Evolutionary conservation across 2,329 filamentous ascomycete genomes (phyloP).

Genomic region (Neofusicoccum laricinum): DNA sequence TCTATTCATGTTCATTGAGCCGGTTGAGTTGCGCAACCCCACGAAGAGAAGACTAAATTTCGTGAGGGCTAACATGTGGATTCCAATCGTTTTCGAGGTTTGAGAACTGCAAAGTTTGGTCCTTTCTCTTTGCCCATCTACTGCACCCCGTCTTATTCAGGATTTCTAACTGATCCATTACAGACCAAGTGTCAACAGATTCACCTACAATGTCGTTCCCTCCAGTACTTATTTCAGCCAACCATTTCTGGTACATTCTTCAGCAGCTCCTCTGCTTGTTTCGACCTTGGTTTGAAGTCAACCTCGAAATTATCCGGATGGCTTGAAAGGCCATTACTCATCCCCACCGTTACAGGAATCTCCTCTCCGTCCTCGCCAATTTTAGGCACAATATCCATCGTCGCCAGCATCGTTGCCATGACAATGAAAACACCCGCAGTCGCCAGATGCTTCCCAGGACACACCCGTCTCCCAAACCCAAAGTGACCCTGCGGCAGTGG

Average conservation of each 20-base stretch:
- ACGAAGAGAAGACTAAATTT: no score
- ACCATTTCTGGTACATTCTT: background rate
- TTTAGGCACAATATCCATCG: slow-evolving; percentile 34
- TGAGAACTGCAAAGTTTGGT: no score
- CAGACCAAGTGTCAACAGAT: no score
- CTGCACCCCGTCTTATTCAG: no score
- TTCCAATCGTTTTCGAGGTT: no score
- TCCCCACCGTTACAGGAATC: slow-evolving; percentile 28
- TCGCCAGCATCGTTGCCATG: slow-evolving; percentile 41
- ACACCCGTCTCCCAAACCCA: slow-evolving; percentile 23
- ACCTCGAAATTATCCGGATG: background rate
- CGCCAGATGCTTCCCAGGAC: slow-evolving; percentile 17
- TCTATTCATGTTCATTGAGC: background rate
- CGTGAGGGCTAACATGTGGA: no score
- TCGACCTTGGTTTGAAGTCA: background rate
- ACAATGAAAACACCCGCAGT: slow-evolving; percentile 43
- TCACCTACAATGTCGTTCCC: no score
- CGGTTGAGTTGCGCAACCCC: no score
- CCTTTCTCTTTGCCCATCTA: no score
- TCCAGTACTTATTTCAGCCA: no score
- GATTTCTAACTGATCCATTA: no score
- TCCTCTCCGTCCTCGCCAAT: slow-evolving; percentile 36
- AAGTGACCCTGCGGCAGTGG: slow-evolving; percentile 47
- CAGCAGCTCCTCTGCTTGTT: background rate
- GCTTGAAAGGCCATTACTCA: slow-evolving; percentile 17